Conservation (phyloP, 345 rosid species). For the Chamaenerion angustifolium region DNA sequence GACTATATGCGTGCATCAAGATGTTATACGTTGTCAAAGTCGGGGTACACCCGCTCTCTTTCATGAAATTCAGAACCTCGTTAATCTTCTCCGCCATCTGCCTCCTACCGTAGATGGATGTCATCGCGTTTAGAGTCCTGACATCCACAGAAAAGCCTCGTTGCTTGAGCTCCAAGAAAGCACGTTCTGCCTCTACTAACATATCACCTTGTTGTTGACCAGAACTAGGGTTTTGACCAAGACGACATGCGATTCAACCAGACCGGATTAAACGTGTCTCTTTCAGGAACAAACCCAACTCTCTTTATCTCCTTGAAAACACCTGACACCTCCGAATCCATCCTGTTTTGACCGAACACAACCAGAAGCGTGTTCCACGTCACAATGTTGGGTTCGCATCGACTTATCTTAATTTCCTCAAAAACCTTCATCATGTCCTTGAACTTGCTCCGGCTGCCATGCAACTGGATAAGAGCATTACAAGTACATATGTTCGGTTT, state of each 20-base stretch:
- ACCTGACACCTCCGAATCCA: constrained; percentile 81
- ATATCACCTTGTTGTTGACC: constrained; percentile 78
- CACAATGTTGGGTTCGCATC: constrained; percentile 64
- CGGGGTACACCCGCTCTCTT: constrained; percentile 59
- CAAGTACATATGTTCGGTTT: constrained; percentile 87
- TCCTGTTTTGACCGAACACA: constrained; percentile 83
- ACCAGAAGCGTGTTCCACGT: constrained; percentile 90
- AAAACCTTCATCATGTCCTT: constrained; percentile 86
- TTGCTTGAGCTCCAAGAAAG: constrained; percentile 54
- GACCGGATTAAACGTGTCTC: constrained; percentile 87
- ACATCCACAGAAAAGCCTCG: constrained; percentile 64
- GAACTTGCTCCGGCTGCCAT: constrained; percentile 78
- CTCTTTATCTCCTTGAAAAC: constrained; percentile 97
- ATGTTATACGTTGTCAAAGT: constrained; percentile 76
- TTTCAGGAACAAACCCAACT: constrained; percentile 83
- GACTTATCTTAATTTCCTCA: constrained; percentile 58
- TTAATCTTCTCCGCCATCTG: constrained; percentile 63
- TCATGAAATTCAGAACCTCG: constrained; percentile 67
- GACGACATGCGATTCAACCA: constrained; percentile 53
- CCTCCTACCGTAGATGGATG: constrained; percentile 79
- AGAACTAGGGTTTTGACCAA: constrained; percentile 80
- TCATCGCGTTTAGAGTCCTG: constrained; percentile 76
- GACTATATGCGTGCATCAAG: constrained; percentile 82
- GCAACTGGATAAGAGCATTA: constrained; percentile 88
- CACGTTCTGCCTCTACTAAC: constrained; percentile 62